These are phyloP conservation scores for Cymbidium sinense DNA, from an alignment of 106 monocot species.

Conservation along the genomic window DNA sequence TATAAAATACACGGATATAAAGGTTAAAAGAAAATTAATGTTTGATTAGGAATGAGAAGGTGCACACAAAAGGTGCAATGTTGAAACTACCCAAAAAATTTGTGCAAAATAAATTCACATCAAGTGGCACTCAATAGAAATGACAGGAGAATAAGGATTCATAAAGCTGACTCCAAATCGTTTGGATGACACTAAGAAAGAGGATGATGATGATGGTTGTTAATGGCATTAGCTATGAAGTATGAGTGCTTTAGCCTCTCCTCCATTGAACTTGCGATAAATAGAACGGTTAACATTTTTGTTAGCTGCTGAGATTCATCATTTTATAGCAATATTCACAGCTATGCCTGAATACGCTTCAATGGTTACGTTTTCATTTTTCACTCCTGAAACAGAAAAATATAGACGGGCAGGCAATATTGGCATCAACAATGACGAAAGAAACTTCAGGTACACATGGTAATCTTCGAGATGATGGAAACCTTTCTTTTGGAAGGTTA, in stretches of 20 bases:
- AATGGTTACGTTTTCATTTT: neutral
- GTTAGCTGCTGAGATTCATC: neutral
- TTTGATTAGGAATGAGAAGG: neutral
- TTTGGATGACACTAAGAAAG: neutral
- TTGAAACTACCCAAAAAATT: neutral
- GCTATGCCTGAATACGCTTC: neutral
- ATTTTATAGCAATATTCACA: neutral
- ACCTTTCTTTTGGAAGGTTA: conserved; percentile 86
- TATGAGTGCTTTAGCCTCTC: neutral
- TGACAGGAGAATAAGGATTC: neutral
- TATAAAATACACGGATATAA: neutral
- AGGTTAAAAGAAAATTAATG: neutral
- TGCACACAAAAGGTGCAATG: neutral
- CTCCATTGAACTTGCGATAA: neutral
- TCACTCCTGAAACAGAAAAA: conserved; percentile 53
- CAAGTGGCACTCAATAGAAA: neutral
- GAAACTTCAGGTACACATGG: conserved; percentile 21
- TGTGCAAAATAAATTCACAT: neutral
- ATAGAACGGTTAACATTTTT: neutral
- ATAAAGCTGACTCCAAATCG: neutral
- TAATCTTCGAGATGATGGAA: conserved; percentile 28
- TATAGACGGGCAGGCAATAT: conserved; percentile 65
- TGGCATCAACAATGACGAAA: conserved; percentile 69
- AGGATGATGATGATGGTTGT: neutral
- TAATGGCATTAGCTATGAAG: neutral